These are phyloP conservation scores for Xylariaceae sp. DNA, from an alignment of 2,329 filamentous ascomycete genomes.

Conservation along the genomic window DNA sequence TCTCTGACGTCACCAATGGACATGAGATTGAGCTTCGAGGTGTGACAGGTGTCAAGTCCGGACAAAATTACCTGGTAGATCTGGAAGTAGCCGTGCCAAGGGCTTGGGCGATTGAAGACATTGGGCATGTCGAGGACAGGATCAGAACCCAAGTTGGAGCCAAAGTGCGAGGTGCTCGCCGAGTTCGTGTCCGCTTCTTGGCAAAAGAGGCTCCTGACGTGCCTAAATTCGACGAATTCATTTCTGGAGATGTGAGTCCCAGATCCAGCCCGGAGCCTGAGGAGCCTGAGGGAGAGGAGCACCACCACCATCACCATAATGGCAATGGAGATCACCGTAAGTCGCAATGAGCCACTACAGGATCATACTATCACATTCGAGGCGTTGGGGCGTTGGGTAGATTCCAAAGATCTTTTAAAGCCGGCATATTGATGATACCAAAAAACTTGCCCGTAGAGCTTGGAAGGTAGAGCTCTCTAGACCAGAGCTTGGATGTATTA, in stretches of 20 bases:
- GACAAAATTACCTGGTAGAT: conserved; percentile 94
- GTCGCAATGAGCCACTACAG: conserved; percentile 11
- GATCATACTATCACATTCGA: conserved; percentile 8
- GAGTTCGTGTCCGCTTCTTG: conserved; percentile 82
- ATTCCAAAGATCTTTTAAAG: conserved; percentile 14
- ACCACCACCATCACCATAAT: conserved; percentile 47
- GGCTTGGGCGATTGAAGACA: conserved; percentile 73
- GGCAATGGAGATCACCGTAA: conserved; percentile 36
- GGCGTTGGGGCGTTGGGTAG: conserved; percentile 34
- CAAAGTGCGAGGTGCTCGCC: conserved; percentile 81
- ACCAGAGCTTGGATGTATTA: conserved; percentile 30
- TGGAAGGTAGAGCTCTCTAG: conserved; percentile 11
- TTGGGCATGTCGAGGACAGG: conserved; percentile 69
- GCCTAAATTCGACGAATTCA: conserved; percentile 77
- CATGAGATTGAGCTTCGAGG: conserved; percentile 71
- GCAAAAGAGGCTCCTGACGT: conserved; percentile 61
- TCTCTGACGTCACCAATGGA: conserved; percentile 57
- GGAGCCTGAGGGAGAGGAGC: no score
- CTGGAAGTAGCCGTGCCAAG: conserved; percentile 81
- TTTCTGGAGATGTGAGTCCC: conserved; percentile 63
- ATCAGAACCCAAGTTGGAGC: conserved; percentile 73
- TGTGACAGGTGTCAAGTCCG: conserved; percentile 89
- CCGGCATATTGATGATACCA: conserved; percentile 30
- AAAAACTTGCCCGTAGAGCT: conserved; percentile 9
- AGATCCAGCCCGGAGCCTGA: conserved; percentile 64